These are phyloP conservation scores for Penicillium parvum DNA, from an alignment of 495 filamentous ascomycete genomes.

Conservation along the genomic window DNA sequence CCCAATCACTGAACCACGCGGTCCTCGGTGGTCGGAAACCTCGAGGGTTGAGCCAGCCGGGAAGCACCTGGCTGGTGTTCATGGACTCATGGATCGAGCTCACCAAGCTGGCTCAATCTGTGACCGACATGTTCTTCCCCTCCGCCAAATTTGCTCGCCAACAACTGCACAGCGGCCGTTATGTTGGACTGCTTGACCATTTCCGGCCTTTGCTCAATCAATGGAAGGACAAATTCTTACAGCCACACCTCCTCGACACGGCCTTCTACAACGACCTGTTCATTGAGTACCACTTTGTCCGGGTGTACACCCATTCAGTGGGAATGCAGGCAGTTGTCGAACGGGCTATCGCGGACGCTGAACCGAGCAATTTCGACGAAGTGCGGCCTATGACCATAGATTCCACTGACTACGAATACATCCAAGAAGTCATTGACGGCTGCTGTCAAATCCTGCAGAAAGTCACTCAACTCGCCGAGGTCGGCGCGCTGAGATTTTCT, in stretches of 20 bases:
- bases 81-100: conserved; percentile 53
- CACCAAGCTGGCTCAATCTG: conserved; percentile 49
- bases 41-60: conserved; percentile 24
- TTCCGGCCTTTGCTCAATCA: conserved; percentile 47
- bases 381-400: conserved; percentile 47
- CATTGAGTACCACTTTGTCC: conserved; percentile 53
- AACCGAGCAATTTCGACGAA: conserved; percentile 36
- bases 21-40: conserved; percentile 33
- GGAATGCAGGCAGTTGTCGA: conserved; percentile 54
- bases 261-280: conserved; percentile 44
- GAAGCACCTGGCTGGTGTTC: conserved; percentile 40
- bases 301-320: conserved; percentile 51
- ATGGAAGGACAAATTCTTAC: conserved; percentile 49
- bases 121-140: conserved; percentile 52
- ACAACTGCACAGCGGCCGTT: conserved; percentile 49
- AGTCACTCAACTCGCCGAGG: conserved; percentile 38
- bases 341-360: conserved; percentile 38
- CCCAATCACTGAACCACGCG: conserved; percentile 44
- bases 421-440: conserved; percentile 52
- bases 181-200: conserved; percentile 49
- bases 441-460: conserved; percentile 49
- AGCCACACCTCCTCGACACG: conserved; percentile 34
- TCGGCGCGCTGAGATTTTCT: conserved; percentile 43
- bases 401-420: conserved; percentile 50
- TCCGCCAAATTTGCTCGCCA: conserved; percentile 49